Evolutionary conservation across 257 asterid species (phyloP), one percentile per base, ranked within the genome.

Genomic region (Orobanche coerulescens): DNA sequence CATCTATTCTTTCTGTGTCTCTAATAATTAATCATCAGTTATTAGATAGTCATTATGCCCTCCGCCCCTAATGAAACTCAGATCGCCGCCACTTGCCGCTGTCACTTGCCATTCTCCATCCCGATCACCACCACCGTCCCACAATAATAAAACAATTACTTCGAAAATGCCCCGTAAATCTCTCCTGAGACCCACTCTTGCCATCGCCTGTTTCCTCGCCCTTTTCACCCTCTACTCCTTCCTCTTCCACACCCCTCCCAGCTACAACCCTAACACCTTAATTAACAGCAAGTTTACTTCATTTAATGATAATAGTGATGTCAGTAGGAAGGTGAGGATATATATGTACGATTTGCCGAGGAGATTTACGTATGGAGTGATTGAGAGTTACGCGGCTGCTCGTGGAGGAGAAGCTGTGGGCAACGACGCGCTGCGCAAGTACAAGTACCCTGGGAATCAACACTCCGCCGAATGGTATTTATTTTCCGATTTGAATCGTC

Each of bases 381-480:
- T 93, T 31, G 95, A 86, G 75, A 82, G 86, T 77, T 93, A 89
- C 68, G 87, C 86, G 43, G 80, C 75, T 71, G 86, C 95, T 23
- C 85, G 97, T 13, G 97, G 94, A 0, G 89, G 78, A 18, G 67
- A 52, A 30, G 12, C 75, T 2, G 72, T 54, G 8, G 73, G 20
- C 24, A 71, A 71, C 9, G 98, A 79, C 57, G 79, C 84, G 22
- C 42, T 58, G 75, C 76, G 83, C 43, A 93, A 84, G 84, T 93
- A 93, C 43, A 93, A 84, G 84, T 93, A 93, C 67, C 99, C 99
- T 1, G 97, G 97, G 44, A 75, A 89, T 71, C 99, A 89, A 82
- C 99, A 93, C 73, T 75, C 95, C 0, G 97, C 92, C 15, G 99
- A 93, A 80, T 93, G 99, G 97, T 74, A 84, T 70, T 74, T 93